Evolutionary conservation across 257 asterid species (phyloP).

Genomic region (Penstemon eatonii): DNA sequence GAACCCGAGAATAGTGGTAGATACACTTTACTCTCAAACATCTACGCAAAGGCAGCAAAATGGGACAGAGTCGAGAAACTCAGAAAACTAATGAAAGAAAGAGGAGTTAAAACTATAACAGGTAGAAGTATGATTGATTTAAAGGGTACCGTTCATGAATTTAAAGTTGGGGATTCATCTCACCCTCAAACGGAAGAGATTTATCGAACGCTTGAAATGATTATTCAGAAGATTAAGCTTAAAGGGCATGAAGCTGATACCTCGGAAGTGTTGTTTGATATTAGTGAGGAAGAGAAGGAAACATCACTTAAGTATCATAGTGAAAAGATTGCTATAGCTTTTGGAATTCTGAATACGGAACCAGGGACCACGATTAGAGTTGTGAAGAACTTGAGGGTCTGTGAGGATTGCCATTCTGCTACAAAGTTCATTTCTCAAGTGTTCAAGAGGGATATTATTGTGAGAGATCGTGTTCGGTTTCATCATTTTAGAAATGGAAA

Average conservation of each 20-base stretch:
- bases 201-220: conserved; percentile 30
- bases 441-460: conserved; percentile 43
- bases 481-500: conserved; percentile 46
- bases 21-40: conserved; percentile 49
- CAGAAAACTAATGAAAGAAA: conserved; percentile 49
- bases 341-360: conserved; percentile 40
- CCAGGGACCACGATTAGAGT: conserved; percentile 40
- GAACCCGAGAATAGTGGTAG: conserved; percentile 52
- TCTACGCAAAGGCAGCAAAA: conserved; percentile 53
- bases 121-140: conserved; percentile 42
- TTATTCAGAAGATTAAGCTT: conserved; percentile 30
- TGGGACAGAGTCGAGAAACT: conserved; percentile 44
- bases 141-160: conserved; percentile 41
- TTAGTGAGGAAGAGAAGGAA: conserved; percentile 54
- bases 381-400: conserved; percentile 53
- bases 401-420: conserved; percentile 53
- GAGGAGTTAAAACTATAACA: conserved; percentile 35
- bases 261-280: conserved; percentile 45
- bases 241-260: conserved; percentile 39
- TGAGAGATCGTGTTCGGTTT: conserved; percentile 50
- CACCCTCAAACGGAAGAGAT: conserved; percentile 36
- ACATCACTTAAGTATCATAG: conserved; percentile 51
- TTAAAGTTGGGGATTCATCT: conserved; percentile 47
- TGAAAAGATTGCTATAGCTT: conserved; percentile 64
- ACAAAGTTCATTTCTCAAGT: conserved; percentile 44